Percentiles rank a stretch among this genome's conserved stretches.
phyloP scores from a whole-genome alignment of 176 grass and related monocot species.

The Oryza brachyantha region DNA sequence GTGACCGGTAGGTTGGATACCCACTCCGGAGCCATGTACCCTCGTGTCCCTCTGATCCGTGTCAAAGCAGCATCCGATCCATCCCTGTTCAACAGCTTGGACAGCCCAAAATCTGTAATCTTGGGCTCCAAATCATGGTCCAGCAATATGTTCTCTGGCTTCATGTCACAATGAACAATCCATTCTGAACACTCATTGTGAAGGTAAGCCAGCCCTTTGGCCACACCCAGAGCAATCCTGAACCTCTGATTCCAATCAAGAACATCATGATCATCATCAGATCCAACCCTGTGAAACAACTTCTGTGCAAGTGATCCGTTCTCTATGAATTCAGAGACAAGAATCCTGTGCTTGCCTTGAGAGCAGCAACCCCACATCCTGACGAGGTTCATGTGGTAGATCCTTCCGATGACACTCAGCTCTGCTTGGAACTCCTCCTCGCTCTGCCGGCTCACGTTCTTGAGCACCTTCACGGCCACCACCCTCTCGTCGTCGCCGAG shows the following conservation, averaged over 20 bases:
- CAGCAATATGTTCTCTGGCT: background rate
- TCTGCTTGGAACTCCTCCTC: slow-evolving; percentile 57
- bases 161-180: background rate
- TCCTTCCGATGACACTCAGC: slow-evolving; percentile 49
- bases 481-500: slow-evolving; percentile 16
- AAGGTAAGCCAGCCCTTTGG: slow-evolving; percentile 47
- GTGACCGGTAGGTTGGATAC: background rate
- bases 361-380: slow-evolving; percentile 55
- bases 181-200: slow-evolving; percentile 31
- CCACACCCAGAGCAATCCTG: slow-evolving; percentile 43
- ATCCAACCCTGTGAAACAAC: background rate
- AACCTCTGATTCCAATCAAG: slow-evolving; percentile 43
- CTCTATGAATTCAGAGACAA: slow-evolving; percentile 45
- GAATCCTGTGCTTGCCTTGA: slow-evolving; percentile 35
- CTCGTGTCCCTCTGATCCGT: background rate
- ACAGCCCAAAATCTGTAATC: background rate
- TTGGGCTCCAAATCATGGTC: background rate
- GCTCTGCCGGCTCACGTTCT: slow-evolving; percentile 33
- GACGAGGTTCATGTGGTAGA: slow-evolving; percentile 63
- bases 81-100: background rate
- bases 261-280: background rate
- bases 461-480: slow-evolving; percentile 47
- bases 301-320: slow-evolving; percentile 38
- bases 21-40: slow-evolving; percentile 1
- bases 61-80: background rate